phyloP scores from a whole-genome alignment of 208 protist genomes.

The Leishmania amazonensis region DNA sequence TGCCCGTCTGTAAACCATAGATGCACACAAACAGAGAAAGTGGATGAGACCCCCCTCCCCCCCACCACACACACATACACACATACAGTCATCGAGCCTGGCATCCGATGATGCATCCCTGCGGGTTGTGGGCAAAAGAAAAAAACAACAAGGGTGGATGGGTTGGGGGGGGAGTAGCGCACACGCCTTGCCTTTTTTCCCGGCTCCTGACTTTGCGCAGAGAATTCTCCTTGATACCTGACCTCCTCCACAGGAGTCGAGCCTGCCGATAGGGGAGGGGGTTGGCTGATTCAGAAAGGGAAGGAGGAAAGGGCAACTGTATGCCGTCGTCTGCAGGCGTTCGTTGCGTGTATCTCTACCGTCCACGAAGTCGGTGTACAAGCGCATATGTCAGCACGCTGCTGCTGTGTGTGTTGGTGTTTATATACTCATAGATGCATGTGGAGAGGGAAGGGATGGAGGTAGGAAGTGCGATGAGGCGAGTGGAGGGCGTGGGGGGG shows the following conservation, averaged over 20 bases:
- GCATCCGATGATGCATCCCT: background rate
- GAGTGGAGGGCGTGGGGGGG: background rate
- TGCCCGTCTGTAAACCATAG: conserved; percentile 4
- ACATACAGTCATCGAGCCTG: background rate
- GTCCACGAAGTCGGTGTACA: background rate
- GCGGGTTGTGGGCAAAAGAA: background rate
- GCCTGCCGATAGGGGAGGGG: background rate
- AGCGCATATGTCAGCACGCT: background rate
- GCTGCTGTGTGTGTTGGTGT: conserved; percentile 1
- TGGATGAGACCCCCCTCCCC: background rate
- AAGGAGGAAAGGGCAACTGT: background rate
- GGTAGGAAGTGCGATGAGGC: background rate
- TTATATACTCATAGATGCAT: background rate
- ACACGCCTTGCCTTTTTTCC: background rate
- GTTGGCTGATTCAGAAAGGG: background rate
- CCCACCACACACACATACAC: background rate
- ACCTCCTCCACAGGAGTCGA: background rate
- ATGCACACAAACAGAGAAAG: background rate
- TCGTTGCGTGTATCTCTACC: background rate
- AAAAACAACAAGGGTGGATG: background rate
- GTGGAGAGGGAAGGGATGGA: background rate
- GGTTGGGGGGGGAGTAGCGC: background rate
- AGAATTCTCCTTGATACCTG: background rate
- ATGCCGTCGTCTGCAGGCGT: background rate
- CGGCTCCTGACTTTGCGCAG: no score